A percentile compares a stretch with the other conserved stretches of the same genome.
Conservation (phyloP, 139 green algal genomes). For the Ettlia oleoabundans region DNA sequence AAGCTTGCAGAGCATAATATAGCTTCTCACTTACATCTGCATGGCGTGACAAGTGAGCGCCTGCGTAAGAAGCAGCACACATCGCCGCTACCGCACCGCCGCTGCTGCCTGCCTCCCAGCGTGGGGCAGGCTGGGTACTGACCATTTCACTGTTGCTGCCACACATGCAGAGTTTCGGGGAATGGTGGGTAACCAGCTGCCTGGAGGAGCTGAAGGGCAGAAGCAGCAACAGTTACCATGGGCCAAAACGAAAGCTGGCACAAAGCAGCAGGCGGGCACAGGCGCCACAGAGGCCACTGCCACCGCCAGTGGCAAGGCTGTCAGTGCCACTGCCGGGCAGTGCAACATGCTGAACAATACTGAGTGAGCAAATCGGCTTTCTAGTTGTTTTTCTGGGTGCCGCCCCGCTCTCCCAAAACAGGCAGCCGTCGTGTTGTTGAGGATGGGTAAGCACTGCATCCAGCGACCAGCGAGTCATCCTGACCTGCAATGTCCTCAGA, state of each 20-base stretch:
- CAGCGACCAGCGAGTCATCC: too few relatives aligned
- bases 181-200: not conserved
- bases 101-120: not conserved
- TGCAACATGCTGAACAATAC: conserved; percentile 28
- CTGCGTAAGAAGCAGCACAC: not conserved
- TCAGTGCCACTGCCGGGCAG: not conserved
- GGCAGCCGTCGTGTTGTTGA: too few relatives aligned
- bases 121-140: too few relatives aligned
- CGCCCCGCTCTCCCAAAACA: too few relatives aligned
- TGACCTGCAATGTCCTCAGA: too few relatives aligned
- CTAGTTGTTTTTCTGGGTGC: too few relatives aligned
- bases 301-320: not conserved
- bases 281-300: not conserved
- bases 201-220: not conserved
- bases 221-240: conserved; percentile 22
- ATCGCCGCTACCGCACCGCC: not conserved
- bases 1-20: conserved; percentile 26
- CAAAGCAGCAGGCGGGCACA: not conserved
- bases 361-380: conserved; percentile 4
- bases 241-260: not conserved
- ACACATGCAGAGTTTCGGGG: conserved; percentile 13
- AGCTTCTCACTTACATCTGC: conserved; percentile 9
- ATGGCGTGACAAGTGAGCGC: not conserved
- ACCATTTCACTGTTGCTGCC: not conserved
- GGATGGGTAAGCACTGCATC: too few relatives aligned